Conservation (phyloP, 345 rosid genomes). For the Eucalyptus urophylla region DNA sequence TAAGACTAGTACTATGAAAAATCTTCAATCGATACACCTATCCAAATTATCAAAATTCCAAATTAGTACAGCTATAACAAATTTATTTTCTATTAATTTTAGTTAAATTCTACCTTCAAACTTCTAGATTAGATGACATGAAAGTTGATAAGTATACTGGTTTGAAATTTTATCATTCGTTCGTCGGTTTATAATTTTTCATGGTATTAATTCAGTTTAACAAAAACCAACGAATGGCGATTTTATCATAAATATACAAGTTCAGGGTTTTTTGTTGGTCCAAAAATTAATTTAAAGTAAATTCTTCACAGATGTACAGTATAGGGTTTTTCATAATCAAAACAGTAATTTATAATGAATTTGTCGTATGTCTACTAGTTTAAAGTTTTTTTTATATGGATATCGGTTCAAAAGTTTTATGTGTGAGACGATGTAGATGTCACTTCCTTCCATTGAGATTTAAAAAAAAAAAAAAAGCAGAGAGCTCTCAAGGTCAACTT, state of each 20-base stretch:
- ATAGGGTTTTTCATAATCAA: too few relatives aligned
- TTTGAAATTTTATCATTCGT: accelerated
- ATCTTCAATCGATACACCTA: neutral
- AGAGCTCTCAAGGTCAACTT: neutral
- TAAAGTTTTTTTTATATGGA: accelerated
- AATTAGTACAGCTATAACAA: accelerated
- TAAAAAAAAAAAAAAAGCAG: accelerated
- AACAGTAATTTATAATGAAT: too few relatives aligned
- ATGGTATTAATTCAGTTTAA: too few relatives aligned
- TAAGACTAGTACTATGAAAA: neutral
- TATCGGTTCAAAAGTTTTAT: too few relatives aligned
- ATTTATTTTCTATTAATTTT: accelerated
- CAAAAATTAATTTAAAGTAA: too few relatives aligned
- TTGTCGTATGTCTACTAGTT: too few relatives aligned
- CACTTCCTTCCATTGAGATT: neutral
- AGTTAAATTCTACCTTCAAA: neutral
- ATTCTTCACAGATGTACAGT: accelerated
- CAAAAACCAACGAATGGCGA: accelerated
- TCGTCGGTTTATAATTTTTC: accelerated
- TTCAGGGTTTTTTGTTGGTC: accelerated
- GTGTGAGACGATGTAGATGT: too few relatives aligned
- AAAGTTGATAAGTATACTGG: accelerated
- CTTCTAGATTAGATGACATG: too few relatives aligned
- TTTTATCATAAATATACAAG: too few relatives aligned
- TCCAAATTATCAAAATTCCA: too few relatives aligned